Evolutionary conservation across 805 yeast species (phyloP).

Genomic region (Brettanomyces nanus): DNA sequence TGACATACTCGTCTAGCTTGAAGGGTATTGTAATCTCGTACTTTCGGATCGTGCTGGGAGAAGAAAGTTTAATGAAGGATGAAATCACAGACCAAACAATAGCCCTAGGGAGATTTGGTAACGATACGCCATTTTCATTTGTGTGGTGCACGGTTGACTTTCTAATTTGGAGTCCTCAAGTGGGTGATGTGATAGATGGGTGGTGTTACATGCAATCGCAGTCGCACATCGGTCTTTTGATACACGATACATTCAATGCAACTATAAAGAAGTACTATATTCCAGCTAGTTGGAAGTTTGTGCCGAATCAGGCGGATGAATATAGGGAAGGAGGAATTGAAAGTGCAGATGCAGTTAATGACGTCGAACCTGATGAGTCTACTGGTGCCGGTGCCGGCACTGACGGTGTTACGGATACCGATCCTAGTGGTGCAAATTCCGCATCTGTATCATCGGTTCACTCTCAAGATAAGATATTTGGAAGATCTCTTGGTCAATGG

Average conservation of each 20-base stretch:
- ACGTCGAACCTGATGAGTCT: background rate
- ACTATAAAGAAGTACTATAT: slow-evolving; percentile 77
- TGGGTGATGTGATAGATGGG: slow-evolving; percentile 86
- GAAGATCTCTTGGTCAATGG: slow-evolving; percentile 76
- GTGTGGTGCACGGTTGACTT: slow-evolving; percentile 81
- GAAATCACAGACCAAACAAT: slow-evolving; percentile 30
- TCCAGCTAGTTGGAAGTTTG: slow-evolving; percentile 81
- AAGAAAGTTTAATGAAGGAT: slow-evolving; percentile 32
- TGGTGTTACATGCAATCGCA: slow-evolving; percentile 85
- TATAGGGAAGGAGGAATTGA: slow-evolving; percentile 12
- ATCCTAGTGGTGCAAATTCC: background rate
- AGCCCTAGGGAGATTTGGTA: slow-evolving; percentile 57
- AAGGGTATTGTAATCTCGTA: slow-evolving; percentile 84
- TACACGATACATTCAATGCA: slow-evolving; percentile 93
- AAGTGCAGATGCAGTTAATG: background rate
- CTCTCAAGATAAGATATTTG: slow-evolving; percentile 2
- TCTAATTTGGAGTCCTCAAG: slow-evolving; percentile 81
- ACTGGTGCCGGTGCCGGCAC: slow-evolving; percentile 10
- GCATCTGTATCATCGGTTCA: background rate
- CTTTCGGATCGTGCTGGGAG: slow-evolving; percentile 48
- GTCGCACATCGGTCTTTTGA: slow-evolving; percentile 83
- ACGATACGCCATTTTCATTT: slow-evolving; percentile 82
- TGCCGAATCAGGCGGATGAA: slow-evolving; percentile 71
- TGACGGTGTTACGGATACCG: background rate
- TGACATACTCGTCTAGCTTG: slow-evolving; percentile 67